Percentiles rank a stretch among this genome's conserved stretches.
Evolutionary conservation across 179 eudicot species (phyloP).

Genomic region (Silene coronaria): DNA sequence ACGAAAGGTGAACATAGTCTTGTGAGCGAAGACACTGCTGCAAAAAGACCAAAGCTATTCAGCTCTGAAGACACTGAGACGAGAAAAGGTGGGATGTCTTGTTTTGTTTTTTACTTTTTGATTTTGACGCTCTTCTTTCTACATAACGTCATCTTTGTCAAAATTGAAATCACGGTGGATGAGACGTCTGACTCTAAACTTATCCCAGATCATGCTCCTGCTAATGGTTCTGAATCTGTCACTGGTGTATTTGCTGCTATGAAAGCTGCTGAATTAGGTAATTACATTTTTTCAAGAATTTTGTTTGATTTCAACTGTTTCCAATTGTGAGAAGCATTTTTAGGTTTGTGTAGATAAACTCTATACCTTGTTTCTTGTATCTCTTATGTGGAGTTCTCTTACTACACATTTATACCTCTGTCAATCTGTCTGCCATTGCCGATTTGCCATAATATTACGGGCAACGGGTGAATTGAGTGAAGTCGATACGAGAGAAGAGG

Average conservation of each 20-base stretch:
- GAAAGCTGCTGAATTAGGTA: constrained; percentile 95
- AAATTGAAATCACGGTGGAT: constrained; percentile 27
- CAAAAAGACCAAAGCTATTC: constrained; percentile 51
- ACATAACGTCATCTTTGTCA: constrained; percentile 14
- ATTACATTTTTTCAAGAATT: not conserved
- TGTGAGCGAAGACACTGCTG: constrained; percentile 32
- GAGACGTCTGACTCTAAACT: constrained; percentile 44
- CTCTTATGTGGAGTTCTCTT: not conserved
- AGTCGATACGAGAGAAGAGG: not conserved
- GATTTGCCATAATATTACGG: not conserved
- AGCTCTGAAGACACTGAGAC: constrained; percentile 30
- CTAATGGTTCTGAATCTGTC: constrained; percentile 41
- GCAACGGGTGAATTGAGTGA: not conserved
- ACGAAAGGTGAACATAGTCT: constrained; percentile 31
- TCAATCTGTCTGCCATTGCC: not conserved
- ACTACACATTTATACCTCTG: not conserved
- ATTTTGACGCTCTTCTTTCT: constrained; percentile 14
- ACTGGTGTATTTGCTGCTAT: constrained; percentile 68
- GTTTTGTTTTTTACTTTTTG: constrained; percentile 6
- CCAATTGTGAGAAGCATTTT: not conserved
- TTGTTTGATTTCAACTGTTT: not conserved
- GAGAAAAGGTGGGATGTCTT: constrained; percentile 34
- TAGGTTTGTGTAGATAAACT: not conserved
- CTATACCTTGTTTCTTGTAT: constrained; percentile 1
- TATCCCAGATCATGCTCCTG: constrained; percentile 35